These are phyloP conservation scores for Tolypocladium inflatum DNA, from an alignment of 2,329 filamentous ascomycete species.

Conservation along the genomic window DNA sequence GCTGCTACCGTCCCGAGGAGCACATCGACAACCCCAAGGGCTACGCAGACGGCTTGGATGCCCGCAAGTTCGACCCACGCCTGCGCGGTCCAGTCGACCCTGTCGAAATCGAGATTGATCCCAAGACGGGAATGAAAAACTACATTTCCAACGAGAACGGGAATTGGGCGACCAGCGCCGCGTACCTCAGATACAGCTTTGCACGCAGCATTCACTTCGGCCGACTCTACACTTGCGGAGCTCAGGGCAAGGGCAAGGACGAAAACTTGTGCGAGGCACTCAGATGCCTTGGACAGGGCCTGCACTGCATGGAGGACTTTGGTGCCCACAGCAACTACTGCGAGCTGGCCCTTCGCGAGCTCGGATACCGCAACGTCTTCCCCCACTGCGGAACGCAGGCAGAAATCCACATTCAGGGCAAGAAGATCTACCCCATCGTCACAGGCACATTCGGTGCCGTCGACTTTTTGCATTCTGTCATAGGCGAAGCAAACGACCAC, in stretches of 20 bases:
- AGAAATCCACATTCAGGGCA: conserved; percentile 54
- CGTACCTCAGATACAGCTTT: conserved; percentile 72
- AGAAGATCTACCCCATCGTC: conserved; percentile 62
- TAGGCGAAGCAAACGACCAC: conserved; percentile 70
- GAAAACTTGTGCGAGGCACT: conserved; percentile 74
- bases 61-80: conserved; percentile 69
- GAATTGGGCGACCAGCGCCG: conserved; percentile 81
- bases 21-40: conserved; percentile 72
- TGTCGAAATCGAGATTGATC: conserved; percentile 64
- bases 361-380: conserved; percentile 72
- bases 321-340: conserved; percentile 78
- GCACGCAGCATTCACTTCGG: conserved; percentile 69
- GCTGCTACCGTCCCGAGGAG: conserved; percentile 70
- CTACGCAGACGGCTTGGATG: conserved; percentile 81
- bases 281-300: conserved; percentile 63
- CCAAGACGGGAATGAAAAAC: conserved; percentile 91
- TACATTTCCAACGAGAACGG: conserved; percentile 91
- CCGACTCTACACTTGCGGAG: conserved; percentile 61
- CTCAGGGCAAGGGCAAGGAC: conserved; percentile 52
- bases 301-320: conserved; percentile 73
- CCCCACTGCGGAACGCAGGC: conserved; percentile 61
- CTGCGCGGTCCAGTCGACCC: conserved; percentile 70
- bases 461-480: conserved; percentile 73
- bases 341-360: conserved; percentile 68
- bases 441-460: conserved; percentile 70